Evolutionary conservation across 2,329 filamentous ascomycete species (phyloP).

Genomic region (Seiridium unicorne): DNA sequence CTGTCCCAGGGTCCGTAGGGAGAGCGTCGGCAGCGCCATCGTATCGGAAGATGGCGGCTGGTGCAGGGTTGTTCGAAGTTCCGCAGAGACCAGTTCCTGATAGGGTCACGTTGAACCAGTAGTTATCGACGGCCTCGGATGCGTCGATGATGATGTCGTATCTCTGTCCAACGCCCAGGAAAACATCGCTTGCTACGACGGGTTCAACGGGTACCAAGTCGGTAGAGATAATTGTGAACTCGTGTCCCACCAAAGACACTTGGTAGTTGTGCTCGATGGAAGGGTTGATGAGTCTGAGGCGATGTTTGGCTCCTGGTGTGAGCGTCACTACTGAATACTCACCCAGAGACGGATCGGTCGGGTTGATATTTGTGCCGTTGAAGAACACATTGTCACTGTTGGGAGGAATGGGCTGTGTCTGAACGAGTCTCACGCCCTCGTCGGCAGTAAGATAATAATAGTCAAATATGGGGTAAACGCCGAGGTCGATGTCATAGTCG

Average conservation of each 20-base stretch:
- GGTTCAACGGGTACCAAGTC: constrained; percentile 52
- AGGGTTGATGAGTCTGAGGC: constrained; percentile 49
- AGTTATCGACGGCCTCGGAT: constrained; percentile 30
- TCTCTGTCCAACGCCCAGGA: constrained; percentile 46
- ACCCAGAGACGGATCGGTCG: constrained; percentile 22
- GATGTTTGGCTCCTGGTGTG: constrained; percentile 44
- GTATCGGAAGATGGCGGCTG: constrained; percentile 39
- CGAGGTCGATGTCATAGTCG: constrained; percentile 54
- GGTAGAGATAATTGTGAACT: constrained; percentile 46
- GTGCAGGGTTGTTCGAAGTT: constrained; percentile 24
- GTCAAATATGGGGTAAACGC: constrained; percentile 46
- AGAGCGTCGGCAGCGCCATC: constrained; percentile 25
- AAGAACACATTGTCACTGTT: constrained; percentile 40
- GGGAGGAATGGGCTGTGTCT: constrained; percentile 23
- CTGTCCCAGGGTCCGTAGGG: constrained; percentile 27
- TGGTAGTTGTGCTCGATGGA: constrained; percentile 48
- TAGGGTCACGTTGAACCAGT: constrained; percentile 40
- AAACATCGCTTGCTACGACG: constrained; percentile 46
- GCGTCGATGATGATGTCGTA: constrained; percentile 47
- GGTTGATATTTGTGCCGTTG: constrained; percentile 40
- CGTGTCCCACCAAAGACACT: constrained; percentile 48
- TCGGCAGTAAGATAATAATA: constrained; percentile 42
- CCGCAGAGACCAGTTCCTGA: constrained; percentile 25
- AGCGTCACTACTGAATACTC: constrained; percentile 33
- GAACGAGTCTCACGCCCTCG: constrained; percentile 15